Conservation (phyloP, 2,329 filamentous ascomycete species). For the Pseudocercospora vitis region DNA sequence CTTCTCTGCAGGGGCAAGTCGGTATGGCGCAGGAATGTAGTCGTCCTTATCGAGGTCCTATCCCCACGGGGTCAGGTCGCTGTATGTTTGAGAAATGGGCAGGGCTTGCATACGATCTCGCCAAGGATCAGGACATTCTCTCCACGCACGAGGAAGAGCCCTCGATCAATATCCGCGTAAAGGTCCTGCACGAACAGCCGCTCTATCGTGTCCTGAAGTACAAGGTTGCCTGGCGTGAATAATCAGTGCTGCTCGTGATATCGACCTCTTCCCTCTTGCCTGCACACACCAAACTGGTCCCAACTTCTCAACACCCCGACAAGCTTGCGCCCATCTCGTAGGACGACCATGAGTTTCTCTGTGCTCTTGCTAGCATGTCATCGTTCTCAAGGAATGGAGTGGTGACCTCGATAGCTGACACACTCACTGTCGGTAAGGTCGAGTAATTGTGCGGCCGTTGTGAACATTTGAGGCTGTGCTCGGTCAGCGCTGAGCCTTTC, state of each 20-base stretch:
- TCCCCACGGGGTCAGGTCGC: slow-evolving; percentile 10
- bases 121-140: slow-evolving; percentile 96
- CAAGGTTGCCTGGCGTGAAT: slow-evolving; percentile 72
- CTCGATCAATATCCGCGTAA: slow-evolving; percentile 81
- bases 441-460: slow-evolving; percentile 89
- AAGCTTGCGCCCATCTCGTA: slow-evolving; percentile 91
- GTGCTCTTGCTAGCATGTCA: slow-evolving; percentile 31
- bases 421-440: slow-evolving; percentile 91
- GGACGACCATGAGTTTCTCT: slow-evolving; percentile 93
- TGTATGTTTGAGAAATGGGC: not conserved
- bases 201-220: slow-evolving; percentile 90
- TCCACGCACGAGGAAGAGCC: slow-evolving; percentile 87
- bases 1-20: slow-evolving; percentile 64
- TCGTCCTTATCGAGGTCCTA: slow-evolving; percentile 93
- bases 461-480: slow-evolving; percentile 83
- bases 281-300: slow-evolving; percentile 85
- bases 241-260: slow-evolving; percentile 11
- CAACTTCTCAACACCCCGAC: slow-evolving; percentile 90
- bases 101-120: slow-evolving; percentile 64
- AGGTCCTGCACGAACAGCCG: slow-evolving; percentile 73
- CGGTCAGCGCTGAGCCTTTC: no score
- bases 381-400: not conserved
- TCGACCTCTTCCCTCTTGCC: not conserved
- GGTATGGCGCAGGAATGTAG: slow-evolving; percentile 70
- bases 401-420: slow-evolving; percentile 35